A percentile compares a stretch with the other conserved stretches of the same genome.
Evolutionary conservation across 2,329 filamentous ascomycete genomes (phyloP).

Genomic region (Aureobasidium leucospermi): DNA sequence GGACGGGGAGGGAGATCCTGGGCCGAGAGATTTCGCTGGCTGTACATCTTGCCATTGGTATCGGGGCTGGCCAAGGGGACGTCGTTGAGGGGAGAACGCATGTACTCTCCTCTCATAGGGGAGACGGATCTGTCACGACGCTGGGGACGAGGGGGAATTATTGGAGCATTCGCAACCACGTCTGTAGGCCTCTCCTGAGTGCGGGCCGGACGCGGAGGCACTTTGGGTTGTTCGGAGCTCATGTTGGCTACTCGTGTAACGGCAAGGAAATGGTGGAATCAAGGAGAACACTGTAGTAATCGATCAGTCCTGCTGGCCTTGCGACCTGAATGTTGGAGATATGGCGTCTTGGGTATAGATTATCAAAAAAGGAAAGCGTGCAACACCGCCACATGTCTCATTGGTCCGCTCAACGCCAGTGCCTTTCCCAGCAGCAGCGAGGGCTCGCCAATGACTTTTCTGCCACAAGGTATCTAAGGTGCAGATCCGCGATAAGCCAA

Average conservation of each 20-base stretch:
- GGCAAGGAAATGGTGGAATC: background rate
- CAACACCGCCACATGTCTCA: constrained; percentile 3
- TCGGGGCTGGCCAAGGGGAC: constrained; percentile 38
- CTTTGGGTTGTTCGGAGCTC: constrained; percentile 37
- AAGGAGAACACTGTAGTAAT: background rate
- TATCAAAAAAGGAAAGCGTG: background rate
- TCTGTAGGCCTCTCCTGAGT: constrained; percentile 38
- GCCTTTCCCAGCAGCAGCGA: constrained; percentile 4
- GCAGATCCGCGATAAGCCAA: constrained; percentile 14
- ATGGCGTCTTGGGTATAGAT: background rate
- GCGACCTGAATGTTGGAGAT: background rate
- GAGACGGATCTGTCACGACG: constrained; percentile 66
- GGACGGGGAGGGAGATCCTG: constrained; percentile 58
- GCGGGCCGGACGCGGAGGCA: constrained; percentile 58
- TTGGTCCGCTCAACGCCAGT: constrained; percentile 2
- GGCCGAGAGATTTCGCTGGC: constrained; percentile 26
- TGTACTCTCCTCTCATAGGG: constrained; percentile 69
- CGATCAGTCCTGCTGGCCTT: constrained; percentile 10
- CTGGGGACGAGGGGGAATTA: constrained; percentile 71
- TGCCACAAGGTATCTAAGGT: background rate
- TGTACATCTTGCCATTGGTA: constrained; percentile 28
- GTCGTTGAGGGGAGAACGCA: constrained; percentile 80
- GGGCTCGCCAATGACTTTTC: background rate
- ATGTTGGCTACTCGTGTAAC: constrained; percentile 3
- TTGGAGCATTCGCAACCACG: constrained; percentile 52